Base-by-base conservation (phyloP, 2,329 filamentous ascomycete species). In the Colletotrichum brevisporum region DNA sequence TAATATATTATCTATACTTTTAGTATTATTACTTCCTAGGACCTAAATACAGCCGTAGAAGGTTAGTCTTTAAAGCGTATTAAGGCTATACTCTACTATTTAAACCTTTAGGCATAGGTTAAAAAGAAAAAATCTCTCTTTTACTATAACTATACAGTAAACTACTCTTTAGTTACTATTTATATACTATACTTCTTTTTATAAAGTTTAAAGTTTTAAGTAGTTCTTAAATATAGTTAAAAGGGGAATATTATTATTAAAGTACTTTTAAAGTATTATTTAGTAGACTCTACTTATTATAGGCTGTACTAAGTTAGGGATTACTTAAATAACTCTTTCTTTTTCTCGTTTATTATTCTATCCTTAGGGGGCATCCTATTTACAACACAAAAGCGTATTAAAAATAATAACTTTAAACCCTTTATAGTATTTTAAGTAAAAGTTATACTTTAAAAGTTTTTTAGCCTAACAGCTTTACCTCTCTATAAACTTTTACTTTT, bases 381-480 rank as follows among this genome's bases (percentile, higher is more conserved):
- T 51, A 27, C 59, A 39, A 5, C 45, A 59, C 31, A 21, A 57
- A 10, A 64, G 24, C 39, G 12, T 66, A 55, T 66, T 15, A 54
- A 52, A n/a, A 47, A 57, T 41, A 18, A 48, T 26, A 31, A 31
- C 27, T 54, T 45, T 31, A 31, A 9, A 9, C 47, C 45, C n/a
- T 48, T 55, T 50, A 31, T 52, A 36, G 26, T 53, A 36, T n/a
- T 53, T n/a, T 31, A 53, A 36, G 2, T 53, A 3, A 36, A 53
- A 53, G 26, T 53, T 53, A 31, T 53, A 53, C 15, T 31, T 36
- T 16, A 53, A 31, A 4, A 53, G 12, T n/a, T 31, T 6, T 12
- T 53, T 26, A n/a, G 16, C 3, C 9, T 53, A 53, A 31, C 18
- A 36, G 16, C 15, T 53, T n/a, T 53, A 53, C 1, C n/a, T 27